phyloP scores from a whole-genome alignment of 1,284 basidiomycete genomes.

The Ceratorhiza oryzae-sativae region DNA sequence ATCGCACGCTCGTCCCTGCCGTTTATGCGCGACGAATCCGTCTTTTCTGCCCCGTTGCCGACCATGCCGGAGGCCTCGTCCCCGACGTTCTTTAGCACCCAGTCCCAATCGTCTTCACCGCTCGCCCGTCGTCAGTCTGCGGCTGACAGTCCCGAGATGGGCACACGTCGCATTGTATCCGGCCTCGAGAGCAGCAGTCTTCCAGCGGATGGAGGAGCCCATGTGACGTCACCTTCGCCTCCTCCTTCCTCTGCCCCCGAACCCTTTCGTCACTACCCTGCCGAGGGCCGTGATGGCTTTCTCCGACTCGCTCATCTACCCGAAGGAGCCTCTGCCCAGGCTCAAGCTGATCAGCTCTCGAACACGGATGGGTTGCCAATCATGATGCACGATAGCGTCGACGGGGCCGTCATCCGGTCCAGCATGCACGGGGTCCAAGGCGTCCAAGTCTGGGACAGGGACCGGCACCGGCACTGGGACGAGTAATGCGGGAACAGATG shows the following conservation, averaged over 20 bases:
- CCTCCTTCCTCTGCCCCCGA: background rate
- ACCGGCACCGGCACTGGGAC: constrained; percentile 9
- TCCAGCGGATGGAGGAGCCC: too few species aligned
- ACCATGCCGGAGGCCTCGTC: constrained; percentile 10
- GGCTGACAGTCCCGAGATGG: background rate
- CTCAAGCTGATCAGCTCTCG: background rate
- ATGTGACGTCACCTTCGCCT: background rate
- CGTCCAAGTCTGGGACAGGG: background rate
- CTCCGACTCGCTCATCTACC: background rate
- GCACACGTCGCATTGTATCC: background rate
- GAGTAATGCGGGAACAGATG: constrained; percentile 7
- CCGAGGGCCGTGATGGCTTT: constrained; percentile 21
- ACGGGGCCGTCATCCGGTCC: constrained; percentile 7
- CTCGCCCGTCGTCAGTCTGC: background rate
- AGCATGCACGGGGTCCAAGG: constrained; percentile 21
- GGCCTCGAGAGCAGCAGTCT: constrained; percentile 3
- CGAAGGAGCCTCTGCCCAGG: background rate
- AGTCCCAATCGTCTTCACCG: background rate
- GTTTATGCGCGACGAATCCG: constrained; percentile 28
- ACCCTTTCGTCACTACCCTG: constrained; percentile 7
- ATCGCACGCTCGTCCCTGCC: background rate
- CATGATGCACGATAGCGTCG: constrained; percentile 34
- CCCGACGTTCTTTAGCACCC: constrained; percentile 18
- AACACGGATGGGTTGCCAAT: background rate
- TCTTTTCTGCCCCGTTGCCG: constrained; percentile 19